Percentiles rank a stretch among this genome's conserved stretches.
phyloP scores from a whole-genome alignment of 2,329 filamentous ascomycete genomes.

The Cladophialophora yegresii region DNA sequence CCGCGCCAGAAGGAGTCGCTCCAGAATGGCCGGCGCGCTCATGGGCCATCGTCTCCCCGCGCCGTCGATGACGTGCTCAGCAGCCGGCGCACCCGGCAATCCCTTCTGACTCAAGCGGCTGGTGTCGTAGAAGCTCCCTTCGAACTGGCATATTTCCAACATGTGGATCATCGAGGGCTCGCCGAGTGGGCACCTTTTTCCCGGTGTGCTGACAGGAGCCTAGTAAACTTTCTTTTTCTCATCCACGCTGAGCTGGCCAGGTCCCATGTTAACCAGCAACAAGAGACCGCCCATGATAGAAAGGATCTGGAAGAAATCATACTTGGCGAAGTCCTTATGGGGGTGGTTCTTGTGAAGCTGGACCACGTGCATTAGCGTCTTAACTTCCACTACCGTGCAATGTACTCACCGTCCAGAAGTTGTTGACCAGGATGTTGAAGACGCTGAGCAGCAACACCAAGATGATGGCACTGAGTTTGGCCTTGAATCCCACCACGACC shows the following conservation, averaged over 20 bases:
- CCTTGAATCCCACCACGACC: constrained; percentile 99
- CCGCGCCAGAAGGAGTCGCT: not conserved
- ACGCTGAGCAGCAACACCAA: constrained; percentile 92
- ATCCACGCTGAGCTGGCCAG: constrained; percentile 95
- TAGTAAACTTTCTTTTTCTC: constrained; percentile 99
- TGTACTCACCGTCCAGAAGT: constrained; percentile 94
- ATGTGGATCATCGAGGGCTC: not conserved
- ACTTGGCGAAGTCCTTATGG: constrained; percentile 99
- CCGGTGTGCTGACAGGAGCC: not conserved
- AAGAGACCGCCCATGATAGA: constrained; percentile 95
- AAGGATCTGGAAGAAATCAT: constrained; percentile 99
- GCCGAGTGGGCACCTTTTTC: not conserved
- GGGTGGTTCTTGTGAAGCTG: constrained; percentile 96
- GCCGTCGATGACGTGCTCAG: not conserved
- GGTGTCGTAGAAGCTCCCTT: not conserved
- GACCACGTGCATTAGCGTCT: constrained; percentile 23
- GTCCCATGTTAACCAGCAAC: constrained; percentile 96
- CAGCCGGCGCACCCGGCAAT: not conserved
- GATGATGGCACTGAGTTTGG: constrained; percentile 96
- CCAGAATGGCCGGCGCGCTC: not conserved
- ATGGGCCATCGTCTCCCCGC: not conserved
- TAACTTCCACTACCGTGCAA: not conserved
- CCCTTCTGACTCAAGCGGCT: not conserved
- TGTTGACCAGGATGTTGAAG: constrained; percentile 97
- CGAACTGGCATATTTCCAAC: not conserved